Evolutionary conservation across 1,139 yeast species (phyloP).

Genomic region (Blastobotrys petasosporus): DNA sequence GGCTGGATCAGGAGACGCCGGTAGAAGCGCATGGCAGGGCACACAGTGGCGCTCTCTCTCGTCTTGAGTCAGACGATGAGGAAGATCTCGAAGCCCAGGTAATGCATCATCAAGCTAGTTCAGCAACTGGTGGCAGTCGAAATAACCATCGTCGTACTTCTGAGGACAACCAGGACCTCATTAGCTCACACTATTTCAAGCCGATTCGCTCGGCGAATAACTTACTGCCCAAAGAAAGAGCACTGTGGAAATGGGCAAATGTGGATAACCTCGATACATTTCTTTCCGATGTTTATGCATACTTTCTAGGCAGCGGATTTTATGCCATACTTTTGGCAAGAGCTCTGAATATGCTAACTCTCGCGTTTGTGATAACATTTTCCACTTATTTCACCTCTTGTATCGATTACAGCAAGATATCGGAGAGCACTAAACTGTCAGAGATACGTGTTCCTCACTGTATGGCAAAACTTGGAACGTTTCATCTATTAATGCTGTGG

Average conservation of each 20-base stretch:
- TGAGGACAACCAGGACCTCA: too few species aligned
- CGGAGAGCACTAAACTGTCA: slow-evolving; percentile 34
- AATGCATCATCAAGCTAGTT: background rate
- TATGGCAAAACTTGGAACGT: slow-evolving; percentile 43
- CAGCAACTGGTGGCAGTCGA: background rate
- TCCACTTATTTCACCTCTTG: slow-evolving; percentile 81
- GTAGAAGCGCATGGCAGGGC: background rate
- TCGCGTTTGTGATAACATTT: slow-evolving; percentile 71
- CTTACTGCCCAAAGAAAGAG: slow-evolving; percentile 58
- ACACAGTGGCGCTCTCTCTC: slow-evolving; percentile 4
- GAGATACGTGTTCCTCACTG: slow-evolving; percentile 61
- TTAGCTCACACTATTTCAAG: background rate
- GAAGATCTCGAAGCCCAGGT: slow-evolving; percentile 8
- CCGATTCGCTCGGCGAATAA: slow-evolving; percentile 24
- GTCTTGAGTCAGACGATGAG: slow-evolving; percentile 11
- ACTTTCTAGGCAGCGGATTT: slow-evolving; percentile 81
- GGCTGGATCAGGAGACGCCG: slow-evolving; percentile 1
- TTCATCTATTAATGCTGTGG: slow-evolving; percentile 54
- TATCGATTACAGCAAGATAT: slow-evolving; percentile 54
- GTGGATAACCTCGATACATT: slow-evolving; percentile 86
- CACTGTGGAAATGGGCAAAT: slow-evolving; percentile 94
- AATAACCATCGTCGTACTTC: too few species aligned
- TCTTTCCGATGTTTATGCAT: slow-evolving; percentile 72
- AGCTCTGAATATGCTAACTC: slow-evolving; percentile 57
- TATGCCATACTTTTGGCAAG: slow-evolving; percentile 65